Percentiles rank a stretch among this genome's conserved stretches.
phyloP scores from a whole-genome alignment of 1,139 yeast genomes.

The Zygoascus sp. region DNA sequence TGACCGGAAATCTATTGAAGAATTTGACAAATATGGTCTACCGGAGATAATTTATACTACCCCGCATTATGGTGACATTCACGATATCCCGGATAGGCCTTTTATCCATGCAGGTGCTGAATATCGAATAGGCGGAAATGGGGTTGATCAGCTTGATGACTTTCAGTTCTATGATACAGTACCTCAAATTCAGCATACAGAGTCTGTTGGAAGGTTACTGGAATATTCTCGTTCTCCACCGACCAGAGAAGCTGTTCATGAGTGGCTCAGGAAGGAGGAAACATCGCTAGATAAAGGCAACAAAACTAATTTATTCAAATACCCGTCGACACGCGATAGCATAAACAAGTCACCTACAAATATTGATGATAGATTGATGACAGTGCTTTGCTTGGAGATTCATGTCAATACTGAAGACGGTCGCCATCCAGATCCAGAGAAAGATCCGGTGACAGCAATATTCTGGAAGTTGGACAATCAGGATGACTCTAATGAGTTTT shows the following conservation, averaged over 20 bases:
- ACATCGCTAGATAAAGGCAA: not conserved
- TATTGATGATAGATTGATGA: slow-evolving; percentile 32
- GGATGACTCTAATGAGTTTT: slow-evolving; percentile 19
- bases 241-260: slow-evolving; percentile 32
- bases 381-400: slow-evolving; percentile 59
- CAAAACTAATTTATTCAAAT: slow-evolving; percentile 2
- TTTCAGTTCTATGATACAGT: slow-evolving; percentile 22
- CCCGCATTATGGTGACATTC: slow-evolving; percentile 56
- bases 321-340: slow-evolving; percentile 26
- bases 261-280: slow-evolving; percentile 25
- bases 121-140: slow-evolving; percentile 40
- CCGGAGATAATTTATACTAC: slow-evolving; percentile 53
- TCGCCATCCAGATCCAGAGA: slow-evolving; percentile 59
- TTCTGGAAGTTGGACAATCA: slow-evolving; percentile 49
- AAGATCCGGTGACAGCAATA: slow-evolving; percentile 55
- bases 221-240: slow-evolving; percentile 39
- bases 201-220: slow-evolving; percentile 5
- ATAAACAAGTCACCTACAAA: not conserved
- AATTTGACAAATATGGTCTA: slow-evolving; percentile 44
- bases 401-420: slow-evolving; percentile 53
- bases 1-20: slow-evolving; percentile 30
- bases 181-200: not conserved
- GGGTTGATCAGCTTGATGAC: slow-evolving; percentile 23
- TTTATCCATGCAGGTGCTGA: slow-evolving; percentile 64
- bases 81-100: slow-evolving; percentile 52